A percentile compares a stretch with the other conserved stretches of the same genome.
Conservation (phyloP, 805 yeast genomes). For the Lachancea sp. region DNA sequence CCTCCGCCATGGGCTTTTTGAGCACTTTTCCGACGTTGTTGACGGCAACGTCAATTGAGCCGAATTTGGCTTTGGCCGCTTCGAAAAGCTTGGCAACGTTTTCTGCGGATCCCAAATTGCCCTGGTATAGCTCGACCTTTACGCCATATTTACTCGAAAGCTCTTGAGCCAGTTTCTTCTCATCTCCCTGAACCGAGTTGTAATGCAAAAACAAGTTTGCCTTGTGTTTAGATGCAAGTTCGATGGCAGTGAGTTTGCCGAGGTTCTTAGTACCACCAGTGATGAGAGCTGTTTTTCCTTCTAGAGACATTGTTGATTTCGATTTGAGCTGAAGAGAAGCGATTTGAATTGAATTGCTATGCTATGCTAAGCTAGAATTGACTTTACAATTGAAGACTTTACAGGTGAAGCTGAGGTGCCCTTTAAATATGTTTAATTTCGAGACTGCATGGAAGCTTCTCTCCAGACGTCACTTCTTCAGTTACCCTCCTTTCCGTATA, state of each 20-base stretch:
- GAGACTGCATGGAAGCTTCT: too few species aligned
- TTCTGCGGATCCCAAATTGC: slow-evolving; percentile 37
- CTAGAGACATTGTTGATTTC: slow-evolving; percentile 18
- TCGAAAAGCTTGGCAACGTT: slow-evolving; percentile 42
- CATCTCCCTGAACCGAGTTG: slow-evolving; percentile 40
- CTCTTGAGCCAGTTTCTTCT: slow-evolving; percentile 34
- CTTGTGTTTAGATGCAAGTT: slow-evolving; percentile 47
- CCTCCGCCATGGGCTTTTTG: slow-evolving; percentile 52
- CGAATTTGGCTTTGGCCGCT: slow-evolving; percentile 39
- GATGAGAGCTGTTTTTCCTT: slow-evolving; percentile 47
- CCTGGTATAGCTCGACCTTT: slow-evolving; percentile 39
- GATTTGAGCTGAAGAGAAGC: too few species aligned
- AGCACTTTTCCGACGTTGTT: slow-evolving; percentile 63
- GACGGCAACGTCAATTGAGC: slow-evolving; percentile 54
- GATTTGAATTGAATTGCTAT: too few species aligned
- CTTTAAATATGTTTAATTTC: too few species aligned
- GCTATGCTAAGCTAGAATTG: too few species aligned
- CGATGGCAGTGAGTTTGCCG: slow-evolving; percentile 47
- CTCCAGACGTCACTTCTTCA: too few species aligned
- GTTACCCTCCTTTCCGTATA: too few species aligned
- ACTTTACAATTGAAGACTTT: too few species aligned
- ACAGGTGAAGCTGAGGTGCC: too few species aligned
- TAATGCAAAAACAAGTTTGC: slow-evolving; percentile 49
- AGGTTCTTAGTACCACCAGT: slow-evolving; percentile 61
- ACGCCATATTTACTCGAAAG: slow-evolving; percentile 34